Evolutionary conservation across 2,329 filamentous ascomycete genomes (phyloP), one percentile per base, ranked within the genome.

Genomic region (Pestalotiopsis sp.): DNA sequence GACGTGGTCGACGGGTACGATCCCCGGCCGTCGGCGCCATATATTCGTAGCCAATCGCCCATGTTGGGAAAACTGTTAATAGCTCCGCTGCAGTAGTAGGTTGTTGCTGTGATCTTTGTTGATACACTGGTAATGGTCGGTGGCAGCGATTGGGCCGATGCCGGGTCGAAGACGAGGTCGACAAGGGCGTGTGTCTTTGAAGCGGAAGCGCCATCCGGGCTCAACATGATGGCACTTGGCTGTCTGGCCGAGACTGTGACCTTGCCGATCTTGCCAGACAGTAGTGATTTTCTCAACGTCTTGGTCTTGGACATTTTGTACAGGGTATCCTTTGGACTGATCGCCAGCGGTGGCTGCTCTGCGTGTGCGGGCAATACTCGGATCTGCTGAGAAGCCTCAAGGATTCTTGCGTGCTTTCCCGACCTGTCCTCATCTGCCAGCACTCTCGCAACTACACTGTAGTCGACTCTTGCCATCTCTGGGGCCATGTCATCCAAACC

Each of bases 401-500:
- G 77, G 41, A 83, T 66, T 71, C 80, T 80, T 58, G 71, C 68
- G 12, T 9, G 75, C 73, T 36, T 66, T 70, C 64, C 70, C 20
- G 62, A 73, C 23, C 71, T 31, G 7, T 75, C 79, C 68, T 76
- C 78, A 68, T 77, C 79, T 72, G 73, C 75, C 59, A 79, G 75
- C 17, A 83, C 77, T 41, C 85, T 81, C 11, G 85, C 87, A 73
- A 84, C 84, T 75, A 90, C 77, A 62, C 74, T 74, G 75, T 90
- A 90, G 73, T 88, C 82, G 49, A 89, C 80, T 17, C 82, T 80
- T 20, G 85, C 82, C 85, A 88, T 89, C 57, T 84, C 79, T 0
- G 87, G 87, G 0, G 86, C 78, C 72, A 87, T 81, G 72, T 90
- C 87, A 71, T 88, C 84, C 71, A 52, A 31, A 17, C 80, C 82